Conservation (phyloP, 805 yeast genomes). For the Zygosaccharomyces siamensis region DNA sequence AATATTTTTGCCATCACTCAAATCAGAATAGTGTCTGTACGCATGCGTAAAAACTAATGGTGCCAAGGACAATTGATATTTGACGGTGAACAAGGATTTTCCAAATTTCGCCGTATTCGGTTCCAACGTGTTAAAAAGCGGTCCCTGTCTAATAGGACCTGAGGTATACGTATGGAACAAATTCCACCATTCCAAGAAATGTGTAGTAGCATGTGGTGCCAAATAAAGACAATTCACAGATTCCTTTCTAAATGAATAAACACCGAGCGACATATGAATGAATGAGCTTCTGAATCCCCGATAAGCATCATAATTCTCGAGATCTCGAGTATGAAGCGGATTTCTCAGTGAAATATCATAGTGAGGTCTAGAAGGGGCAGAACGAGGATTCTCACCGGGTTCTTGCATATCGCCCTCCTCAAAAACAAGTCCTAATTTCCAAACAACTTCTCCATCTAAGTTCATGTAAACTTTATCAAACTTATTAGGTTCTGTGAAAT, state of each 20-base stretch:
- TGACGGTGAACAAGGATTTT: conserved; percentile 62
- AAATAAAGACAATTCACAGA: conserved; percentile 65
- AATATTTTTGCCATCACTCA: conserved; percentile 39
- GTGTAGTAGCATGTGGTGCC: conserved; percentile 62
- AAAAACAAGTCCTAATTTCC: conserved; percentile 72
- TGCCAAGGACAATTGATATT: conserved; percentile 61
- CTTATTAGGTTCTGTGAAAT: conserved; percentile 27
- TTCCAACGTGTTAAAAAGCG: conserved; percentile 49
- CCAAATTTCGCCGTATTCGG: conserved; percentile 58
- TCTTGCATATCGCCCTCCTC: conserved; percentile 50
- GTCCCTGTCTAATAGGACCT: conserved; percentile 72
- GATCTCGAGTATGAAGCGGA: conserved; percentile 45
- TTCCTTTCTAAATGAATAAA: conserved; percentile 33
- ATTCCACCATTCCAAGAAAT: conserved; percentile 78
- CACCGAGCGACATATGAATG: conserved; percentile 48
- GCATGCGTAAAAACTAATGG: conserved; percentile 71
- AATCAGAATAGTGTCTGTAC: conserved; percentile 50
- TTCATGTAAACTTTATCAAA: conserved; percentile 51
- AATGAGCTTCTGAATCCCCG: conserved; percentile 58
- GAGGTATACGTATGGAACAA: conserved; percentile 70
- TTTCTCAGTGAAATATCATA: conserved; percentile 56
- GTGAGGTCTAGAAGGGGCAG: conserved; percentile 51
- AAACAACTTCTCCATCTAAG: conserved; percentile 61
- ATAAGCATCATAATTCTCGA: conserved; percentile 53
- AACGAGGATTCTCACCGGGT: conserved; percentile 41